These are phyloP conservation scores for Candida sp. DNA, from an alignment of 1,139 yeast genomes.

Conservation along the genomic window DNA sequence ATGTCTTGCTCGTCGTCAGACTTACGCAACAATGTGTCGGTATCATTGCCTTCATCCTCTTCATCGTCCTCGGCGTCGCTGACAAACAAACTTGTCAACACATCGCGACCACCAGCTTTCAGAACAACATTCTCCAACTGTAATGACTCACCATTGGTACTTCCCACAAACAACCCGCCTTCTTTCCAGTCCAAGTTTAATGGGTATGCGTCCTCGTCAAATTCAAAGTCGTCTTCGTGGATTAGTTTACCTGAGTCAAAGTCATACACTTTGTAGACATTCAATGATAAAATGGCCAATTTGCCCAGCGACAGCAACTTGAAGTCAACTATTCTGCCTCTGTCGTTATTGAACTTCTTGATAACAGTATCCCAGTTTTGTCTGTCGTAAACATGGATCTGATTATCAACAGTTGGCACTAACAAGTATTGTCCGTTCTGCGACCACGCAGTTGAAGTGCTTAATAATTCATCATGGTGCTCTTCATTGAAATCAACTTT, in stretches of 20 bases:
- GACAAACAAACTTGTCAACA: conserved; percentile 25
- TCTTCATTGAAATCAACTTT: conserved; percentile 39
- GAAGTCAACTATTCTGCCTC: conserved; percentile 15
- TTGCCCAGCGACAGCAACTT: conserved; percentile 8
- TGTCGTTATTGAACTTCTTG: conserved; percentile 13
- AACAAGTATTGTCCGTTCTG: conserved; percentile 64
- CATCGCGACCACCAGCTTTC: conserved; percentile 23
- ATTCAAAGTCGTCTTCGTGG: conserved; percentile 13
- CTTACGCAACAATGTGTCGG: conserved; percentile 24
- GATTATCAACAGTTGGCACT: conserved; percentile 26
- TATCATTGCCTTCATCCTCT: conserved; percentile 22
- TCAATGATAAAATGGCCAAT: conserved; percentile 18
- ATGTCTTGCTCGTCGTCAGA: conserved; percentile 21
- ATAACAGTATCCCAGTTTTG: conserved; percentile 27
- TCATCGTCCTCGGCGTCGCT: conserved; percentile 34
- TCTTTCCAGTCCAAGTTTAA: conserved; percentile 16
- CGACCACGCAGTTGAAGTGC: conserved; percentile 41
- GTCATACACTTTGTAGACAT: conserved; percentile 14
- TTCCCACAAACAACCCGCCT: conserved; percentile 46
- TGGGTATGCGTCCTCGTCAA: conserved; percentile 16
- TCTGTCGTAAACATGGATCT: conserved; percentile 41
- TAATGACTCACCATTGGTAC: conserved; percentile 56
- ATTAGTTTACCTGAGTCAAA: conserved; percentile 11
- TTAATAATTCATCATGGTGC: conserved; percentile 41
- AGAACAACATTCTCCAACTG: conserved; percentile 36